Conservation (phyloP, 2,329 filamentous ascomycete genomes). For the Aspergillus persii region DNA sequence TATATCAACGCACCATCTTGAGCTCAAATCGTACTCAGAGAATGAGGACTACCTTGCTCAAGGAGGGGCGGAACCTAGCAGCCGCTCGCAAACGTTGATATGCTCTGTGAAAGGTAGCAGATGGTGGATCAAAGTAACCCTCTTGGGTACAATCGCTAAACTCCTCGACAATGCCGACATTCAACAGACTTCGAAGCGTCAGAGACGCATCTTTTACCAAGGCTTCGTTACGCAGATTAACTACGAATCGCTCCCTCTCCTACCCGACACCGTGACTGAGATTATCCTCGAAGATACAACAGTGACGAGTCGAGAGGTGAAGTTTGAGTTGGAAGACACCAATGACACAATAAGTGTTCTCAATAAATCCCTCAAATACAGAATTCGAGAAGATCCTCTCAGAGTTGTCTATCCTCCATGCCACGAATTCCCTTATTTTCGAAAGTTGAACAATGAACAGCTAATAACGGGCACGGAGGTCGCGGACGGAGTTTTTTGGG, state of each 20-base stretch:
- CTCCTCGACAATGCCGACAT: conserved; percentile 3
- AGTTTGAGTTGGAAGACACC: too few species aligned
- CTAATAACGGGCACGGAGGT: conserved; percentile 6
- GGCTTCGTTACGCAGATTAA: conserved; percentile 14
- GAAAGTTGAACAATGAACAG: too few species aligned
- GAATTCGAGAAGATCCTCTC: too few species aligned
- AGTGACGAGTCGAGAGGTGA: background rate
- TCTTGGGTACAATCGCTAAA: conserved; percentile 8
- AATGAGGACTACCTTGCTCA: conserved; percentile 6
- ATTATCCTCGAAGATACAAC: conserved; percentile 13
- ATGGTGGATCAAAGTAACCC: conserved; percentile 22
- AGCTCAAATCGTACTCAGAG: conserved; percentile 12
- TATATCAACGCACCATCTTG: background rate
- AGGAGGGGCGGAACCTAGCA: conserved; percentile 6
- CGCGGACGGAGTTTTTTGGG: conserved; percentile 12
- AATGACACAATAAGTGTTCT: too few species aligned
- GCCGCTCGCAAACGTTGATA: conserved; percentile 9
- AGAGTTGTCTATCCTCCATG: too few species aligned
- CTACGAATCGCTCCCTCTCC: conserved; percentile 14
- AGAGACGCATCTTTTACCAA: conserved; percentile 17
- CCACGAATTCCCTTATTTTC: too few species aligned
- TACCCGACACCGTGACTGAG: conserved; percentile 21
- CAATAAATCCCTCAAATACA: too few species aligned
- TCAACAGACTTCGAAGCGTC: conserved; percentile 10
- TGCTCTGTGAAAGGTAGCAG: conserved; percentile 12